Conservation (phyloP, 129 eudicot genomes). For the Tagetes erecta region DNA sequence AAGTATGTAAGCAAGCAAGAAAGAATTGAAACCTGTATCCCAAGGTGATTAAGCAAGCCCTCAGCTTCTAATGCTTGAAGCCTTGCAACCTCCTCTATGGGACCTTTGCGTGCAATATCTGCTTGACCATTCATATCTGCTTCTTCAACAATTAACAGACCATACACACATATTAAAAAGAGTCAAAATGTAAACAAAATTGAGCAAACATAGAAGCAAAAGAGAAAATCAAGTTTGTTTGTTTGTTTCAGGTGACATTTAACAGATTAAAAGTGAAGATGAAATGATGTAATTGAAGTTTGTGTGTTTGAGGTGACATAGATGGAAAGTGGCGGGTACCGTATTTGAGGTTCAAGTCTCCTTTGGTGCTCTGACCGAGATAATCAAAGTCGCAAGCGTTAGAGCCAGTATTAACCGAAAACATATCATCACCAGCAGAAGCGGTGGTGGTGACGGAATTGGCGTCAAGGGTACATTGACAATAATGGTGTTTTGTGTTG, state of each 20-base stretch:
- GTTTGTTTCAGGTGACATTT: no score
- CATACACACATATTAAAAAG: slow-evolving; percentile 16
- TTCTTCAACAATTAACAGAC: slow-evolving; percentile 16
- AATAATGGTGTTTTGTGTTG: slow-evolving; percentile 6
- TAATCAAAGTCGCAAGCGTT: slow-evolving; percentile 58
- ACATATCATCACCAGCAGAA: slow-evolving; percentile 39
- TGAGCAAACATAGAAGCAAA: no score
- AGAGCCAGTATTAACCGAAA: slow-evolving; percentile 50
- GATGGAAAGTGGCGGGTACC: slow-evolving; percentile 31
- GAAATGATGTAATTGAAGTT: no score
- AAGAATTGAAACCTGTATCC: slow-evolving; percentile 51
- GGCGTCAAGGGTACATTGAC: slow-evolving; percentile 43
- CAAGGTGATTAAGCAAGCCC: slow-evolving; percentile 63
- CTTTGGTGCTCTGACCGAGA: slow-evolving; percentile 94
- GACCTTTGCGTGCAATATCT: slow-evolving; percentile 48
- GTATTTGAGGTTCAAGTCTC: slow-evolving; percentile 61
- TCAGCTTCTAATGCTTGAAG: slow-evolving; percentile 75
- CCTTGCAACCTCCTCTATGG: slow-evolving; percentile 86
- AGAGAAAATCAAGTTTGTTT: no score
- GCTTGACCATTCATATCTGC: slow-evolving; percentile 58
- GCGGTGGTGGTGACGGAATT: slow-evolving; percentile 22
- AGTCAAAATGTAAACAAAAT: no score
- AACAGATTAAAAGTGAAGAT: neutral
- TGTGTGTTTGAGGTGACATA: no score
- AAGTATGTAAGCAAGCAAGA: neutral